These are phyloP conservation scores for Bidens hawaiensis DNA, from an alignment of 140 eudicot species.

Conservation along the genomic window DNA sequence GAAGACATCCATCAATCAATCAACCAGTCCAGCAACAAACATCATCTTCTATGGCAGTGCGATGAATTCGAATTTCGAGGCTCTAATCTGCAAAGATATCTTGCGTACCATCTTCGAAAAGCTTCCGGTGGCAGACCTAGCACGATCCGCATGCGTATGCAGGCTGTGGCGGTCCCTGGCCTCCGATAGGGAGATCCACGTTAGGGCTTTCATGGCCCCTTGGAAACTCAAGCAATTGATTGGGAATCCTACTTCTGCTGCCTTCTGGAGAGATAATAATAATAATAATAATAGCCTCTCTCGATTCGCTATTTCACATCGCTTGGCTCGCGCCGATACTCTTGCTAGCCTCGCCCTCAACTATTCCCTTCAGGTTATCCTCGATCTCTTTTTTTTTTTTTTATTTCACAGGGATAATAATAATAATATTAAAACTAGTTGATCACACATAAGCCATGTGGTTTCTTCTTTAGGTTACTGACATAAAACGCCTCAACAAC, in stretches of 20 bases:
- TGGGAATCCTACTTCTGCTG: conserved; percentile 67
- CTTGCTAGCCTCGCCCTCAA: conserved; percentile 90
- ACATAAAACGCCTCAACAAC: conserved; percentile 89
- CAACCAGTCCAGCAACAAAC: too few species aligned
- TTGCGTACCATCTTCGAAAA: conserved; percentile 64
- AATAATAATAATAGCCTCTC: conserved; percentile 33
- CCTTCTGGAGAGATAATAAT: conserved; percentile 87
- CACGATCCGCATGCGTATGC: conserved; percentile 81
- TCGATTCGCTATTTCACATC: conserved; percentile 78
- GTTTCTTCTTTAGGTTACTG: conserved; percentile 53
- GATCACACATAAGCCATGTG: background rate
- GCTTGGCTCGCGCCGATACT: conserved; percentile 50
- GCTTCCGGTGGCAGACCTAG: conserved; percentile 65
- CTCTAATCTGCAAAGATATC: conserved; percentile 52
- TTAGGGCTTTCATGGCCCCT: conserved; percentile 55
- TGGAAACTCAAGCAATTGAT: conserved; percentile 68
- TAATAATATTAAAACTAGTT: too few species aligned
- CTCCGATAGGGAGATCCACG: conserved; percentile 65
- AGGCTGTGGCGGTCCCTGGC: conserved; percentile 64
- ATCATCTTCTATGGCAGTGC: conserved; percentile 37
- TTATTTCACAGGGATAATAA: too few species aligned
- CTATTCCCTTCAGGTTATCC: conserved; percentile 70
- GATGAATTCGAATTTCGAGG: conserved; percentile 72
- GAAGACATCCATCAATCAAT: conserved; percentile 28
- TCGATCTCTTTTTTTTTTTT: too few species aligned